These are phyloP conservation scores for Taphrina communis DNA, from an alignment of 1,139 yeast species.

Conservation along the genomic window DNA sequence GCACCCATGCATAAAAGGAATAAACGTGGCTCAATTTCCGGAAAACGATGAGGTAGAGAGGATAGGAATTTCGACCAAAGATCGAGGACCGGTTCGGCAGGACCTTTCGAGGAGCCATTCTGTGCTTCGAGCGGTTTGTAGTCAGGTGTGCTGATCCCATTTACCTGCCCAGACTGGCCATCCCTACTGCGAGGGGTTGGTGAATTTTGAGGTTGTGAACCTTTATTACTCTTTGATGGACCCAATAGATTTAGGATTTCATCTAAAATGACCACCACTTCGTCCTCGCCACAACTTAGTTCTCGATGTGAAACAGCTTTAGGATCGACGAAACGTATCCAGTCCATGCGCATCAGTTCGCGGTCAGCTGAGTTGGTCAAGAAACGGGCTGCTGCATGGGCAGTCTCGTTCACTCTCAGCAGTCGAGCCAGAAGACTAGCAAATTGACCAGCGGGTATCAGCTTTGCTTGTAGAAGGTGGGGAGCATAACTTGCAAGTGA, in stretches of 20 bases:
- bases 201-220: constrained; percentile 7
- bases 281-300: constrained; percentile 58
- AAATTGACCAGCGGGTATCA: constrained; percentile 64
- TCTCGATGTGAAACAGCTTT: constrained; percentile 61
- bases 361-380: constrained; percentile 59
- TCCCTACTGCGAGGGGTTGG: constrained; percentile 11
- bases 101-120: constrained; percentile 9
- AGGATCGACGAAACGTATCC: constrained; percentile 62
- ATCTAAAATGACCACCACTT: constrained; percentile 37
- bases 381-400: constrained; percentile 62
- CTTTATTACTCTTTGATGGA: constrained; percentile 21
- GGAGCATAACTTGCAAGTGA: constrained; percentile 59
- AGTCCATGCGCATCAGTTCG: constrained; percentile 63
- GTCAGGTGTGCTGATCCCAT: constrained; percentile 19
- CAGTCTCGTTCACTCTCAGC: constrained; percentile 65
- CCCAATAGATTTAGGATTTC: constrained; percentile 38
- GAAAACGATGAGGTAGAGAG: constrained; percentile 58
- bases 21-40: constrained; percentile 61
- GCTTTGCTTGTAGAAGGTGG: constrained; percentile 60
- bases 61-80: constrained; percentile 56
- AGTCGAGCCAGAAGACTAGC: constrained; percentile 63
- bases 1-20: constrained; percentile 64
- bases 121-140: constrained; percentile 12
- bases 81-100: constrained; percentile 46
- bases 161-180: constrained; percentile 14